These are phyloP conservation scores for Saturnispora hagleri DNA, from an alignment of 805 yeast genomes.

Conservation along the genomic window DNA sequence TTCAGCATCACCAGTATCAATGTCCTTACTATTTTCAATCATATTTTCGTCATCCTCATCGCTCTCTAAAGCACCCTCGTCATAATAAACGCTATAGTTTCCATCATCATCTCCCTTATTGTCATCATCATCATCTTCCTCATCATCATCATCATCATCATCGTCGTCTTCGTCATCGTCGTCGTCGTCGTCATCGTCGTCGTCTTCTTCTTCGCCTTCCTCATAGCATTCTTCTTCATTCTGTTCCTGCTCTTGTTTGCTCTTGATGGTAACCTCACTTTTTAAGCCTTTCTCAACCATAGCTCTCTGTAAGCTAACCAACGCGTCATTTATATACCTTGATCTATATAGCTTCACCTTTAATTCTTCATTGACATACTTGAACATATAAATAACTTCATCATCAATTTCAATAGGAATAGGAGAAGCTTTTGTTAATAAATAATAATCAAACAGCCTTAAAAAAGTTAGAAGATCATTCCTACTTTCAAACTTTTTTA, in stretches of 20 bases:
- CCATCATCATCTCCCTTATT: conserved; percentile 18
- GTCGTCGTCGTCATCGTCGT: conserved; percentile 15
- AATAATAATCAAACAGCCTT: conserved; percentile 62
- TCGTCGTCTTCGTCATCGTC: conserved; percentile 24
- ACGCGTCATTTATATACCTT: conserved; percentile 43
- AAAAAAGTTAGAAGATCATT: conserved; percentile 34
- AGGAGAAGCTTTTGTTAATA: conserved; percentile 50
- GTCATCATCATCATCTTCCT: conserved; percentile 27
- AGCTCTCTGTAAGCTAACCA: conserved; percentile 29
- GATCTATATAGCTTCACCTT: conserved; percentile 34
- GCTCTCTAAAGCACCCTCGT: conserved; percentile 14
- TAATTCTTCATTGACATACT: conserved; percentile 5
- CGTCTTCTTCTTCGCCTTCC: conserved; percentile 10
- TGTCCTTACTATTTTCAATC: too few relatives aligned
- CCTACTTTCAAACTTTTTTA: conserved; percentile 6
- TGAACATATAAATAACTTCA: conserved; percentile 34
- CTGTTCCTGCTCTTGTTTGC: conserved; percentile 8
- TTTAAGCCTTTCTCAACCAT: conserved; percentile 15
- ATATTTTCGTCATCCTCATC: conserved; percentile 25
- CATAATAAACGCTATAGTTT: conserved; percentile 12
- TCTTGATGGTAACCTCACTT: conserved; percentile 6
- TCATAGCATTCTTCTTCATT: conserved; percentile 13
- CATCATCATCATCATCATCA: conserved; percentile 27
- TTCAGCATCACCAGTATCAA: too few relatives aligned
- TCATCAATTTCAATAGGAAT: conserved; percentile 45